Evolutionary conservation across 2,329 filamentous ascomycete genomes (phyloP), one percentile per base, ranked within the genome.

Genomic region (Fusarium sp.): DNA sequence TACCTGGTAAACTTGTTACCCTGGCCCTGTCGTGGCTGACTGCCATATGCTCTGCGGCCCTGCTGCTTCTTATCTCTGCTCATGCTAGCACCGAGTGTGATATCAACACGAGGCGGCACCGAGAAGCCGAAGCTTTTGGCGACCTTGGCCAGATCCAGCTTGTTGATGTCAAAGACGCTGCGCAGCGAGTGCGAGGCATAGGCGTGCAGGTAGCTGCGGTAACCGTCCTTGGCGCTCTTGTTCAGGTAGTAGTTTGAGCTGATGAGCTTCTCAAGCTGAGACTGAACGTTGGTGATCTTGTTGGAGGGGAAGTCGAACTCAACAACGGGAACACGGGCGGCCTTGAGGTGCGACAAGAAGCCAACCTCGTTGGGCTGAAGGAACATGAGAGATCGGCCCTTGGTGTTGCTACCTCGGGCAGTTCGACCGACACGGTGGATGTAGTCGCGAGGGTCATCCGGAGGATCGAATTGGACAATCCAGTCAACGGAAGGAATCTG

Each of bases 341-440:
- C 92, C 81, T 97, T 97, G 67, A 99, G 87, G 77, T 98, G 93
- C 58, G 91, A 91, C 50, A 99, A 84, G 85, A 99, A 98, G 26
- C 94, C 95, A 20, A 97, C 90, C 81, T 99, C 96, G 63, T 87
- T 91, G 3, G 96, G 96, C 79, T 97, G 92, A 67, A 99, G 84
- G 84, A 99, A 98, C 84, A 99, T 92, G 72, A 99, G 84, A 73
- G 92, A 95, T 74, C 93, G 91, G 28, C 96, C 96, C 81, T 93
- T 97, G 76, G 88, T 89, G 77, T 93, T 91, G 63, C 89, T 86
- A 53, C 94, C 95, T 81, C 96, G 88, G 0, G 96, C 96, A 6
- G 96, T 99, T 75, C 96, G 93, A 73, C 96, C 96, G 18, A 98
- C 96, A 62, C 96, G 92, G 84, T 99, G 96, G 75, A 97, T 97